These are phyloP conservation scores for Abelmoschus esculentus DNA, from an alignment of 345 rosid genomes.

Conservation along the genomic window DNA sequence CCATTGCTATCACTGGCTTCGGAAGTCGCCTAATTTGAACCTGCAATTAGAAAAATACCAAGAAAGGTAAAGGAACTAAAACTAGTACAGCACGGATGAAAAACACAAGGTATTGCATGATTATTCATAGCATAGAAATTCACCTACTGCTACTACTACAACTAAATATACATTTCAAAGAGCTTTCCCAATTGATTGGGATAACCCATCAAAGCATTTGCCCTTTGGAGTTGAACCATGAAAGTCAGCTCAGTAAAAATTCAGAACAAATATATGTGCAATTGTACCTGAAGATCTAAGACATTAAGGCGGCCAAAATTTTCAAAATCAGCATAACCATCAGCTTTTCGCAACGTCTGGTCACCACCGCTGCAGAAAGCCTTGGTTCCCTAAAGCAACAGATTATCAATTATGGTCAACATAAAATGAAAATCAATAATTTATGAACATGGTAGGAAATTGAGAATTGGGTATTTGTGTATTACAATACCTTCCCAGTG, in stretches of 20 bases:
- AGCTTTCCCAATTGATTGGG: not conserved
- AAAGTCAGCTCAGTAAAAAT: not conserved
- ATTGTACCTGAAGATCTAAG: constrained; percentile 70
- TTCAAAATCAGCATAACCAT: constrained; percentile 71
- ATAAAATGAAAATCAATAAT: not conserved
- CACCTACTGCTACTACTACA: not conserved
- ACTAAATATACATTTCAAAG: too few relatives aligned
- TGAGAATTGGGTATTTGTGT: not conserved
- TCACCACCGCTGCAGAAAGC: constrained; percentile 97
- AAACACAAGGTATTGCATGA: not conserved
- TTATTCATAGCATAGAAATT: not conserved
- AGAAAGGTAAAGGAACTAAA: not conserved
- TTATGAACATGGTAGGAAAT: not conserved
- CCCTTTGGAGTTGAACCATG: not conserved
- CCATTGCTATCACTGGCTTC: constrained; percentile 93
- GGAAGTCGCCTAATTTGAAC: constrained; percentile 83
- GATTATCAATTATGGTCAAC: constrained; percentile 4
- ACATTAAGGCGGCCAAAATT: constrained; percentile 69
- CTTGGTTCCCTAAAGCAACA: constrained; percentile 56
- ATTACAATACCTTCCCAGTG: constrained; percentile 61
- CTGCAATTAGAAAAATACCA: constrained; percentile 28
- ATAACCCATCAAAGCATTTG: not conserved
- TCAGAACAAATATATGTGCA: not conserved
- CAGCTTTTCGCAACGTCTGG: constrained; percentile 60
- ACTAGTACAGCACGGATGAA: not conserved